phyloP scores from a whole-genome alignment of 805 yeast species.

The Isabelozyma rhagii region DNA sequence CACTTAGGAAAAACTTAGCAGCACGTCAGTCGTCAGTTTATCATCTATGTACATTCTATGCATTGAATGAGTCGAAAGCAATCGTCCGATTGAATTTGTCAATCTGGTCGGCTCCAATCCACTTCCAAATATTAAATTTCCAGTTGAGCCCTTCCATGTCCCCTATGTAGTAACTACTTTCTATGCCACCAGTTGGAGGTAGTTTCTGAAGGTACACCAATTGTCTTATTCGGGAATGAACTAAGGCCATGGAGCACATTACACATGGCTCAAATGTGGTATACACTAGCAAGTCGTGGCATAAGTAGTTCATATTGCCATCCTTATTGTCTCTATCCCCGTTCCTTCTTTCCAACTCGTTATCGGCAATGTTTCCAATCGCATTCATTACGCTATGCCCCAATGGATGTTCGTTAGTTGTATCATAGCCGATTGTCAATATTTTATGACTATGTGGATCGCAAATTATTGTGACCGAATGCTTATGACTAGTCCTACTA shows the following conservation, averaged over 20 bases:
- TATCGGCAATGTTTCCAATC: slow-evolving; percentile 58
- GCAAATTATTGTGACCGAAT: slow-evolving; percentile 31
- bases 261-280: slow-evolving; percentile 95
- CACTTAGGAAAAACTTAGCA: no score
- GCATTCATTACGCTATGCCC: slow-evolving; percentile 77
- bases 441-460: slow-evolving; percentile 22
- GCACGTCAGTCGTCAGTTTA: not conserved
- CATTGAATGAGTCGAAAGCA: not conserved
- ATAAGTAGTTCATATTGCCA: slow-evolving; percentile 49
- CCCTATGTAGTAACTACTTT: slow-evolving; percentile 71
- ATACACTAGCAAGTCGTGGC: slow-evolving; percentile 73
- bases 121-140: slow-evolving; percentile 79
- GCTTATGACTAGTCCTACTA: not conserved
- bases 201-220: slow-evolving; percentile 54
- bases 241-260: slow-evolving; percentile 95
- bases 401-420: slow-evolving; percentile 47
- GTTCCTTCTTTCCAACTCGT: slow-evolving; percentile 44
- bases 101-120: slow-evolving; percentile 45
- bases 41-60: not conserved
- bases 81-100: not conserved
- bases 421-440: slow-evolving; percentile 37
- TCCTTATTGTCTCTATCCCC: not conserved
- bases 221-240: slow-evolving; percentile 80
- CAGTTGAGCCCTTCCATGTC: slow-evolving; percentile 76
- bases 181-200: slow-evolving; percentile 48